Conservation (phyloP, 2,329 filamentous ascomycete genomes). For the Cyphellophora europaea region DNA sequence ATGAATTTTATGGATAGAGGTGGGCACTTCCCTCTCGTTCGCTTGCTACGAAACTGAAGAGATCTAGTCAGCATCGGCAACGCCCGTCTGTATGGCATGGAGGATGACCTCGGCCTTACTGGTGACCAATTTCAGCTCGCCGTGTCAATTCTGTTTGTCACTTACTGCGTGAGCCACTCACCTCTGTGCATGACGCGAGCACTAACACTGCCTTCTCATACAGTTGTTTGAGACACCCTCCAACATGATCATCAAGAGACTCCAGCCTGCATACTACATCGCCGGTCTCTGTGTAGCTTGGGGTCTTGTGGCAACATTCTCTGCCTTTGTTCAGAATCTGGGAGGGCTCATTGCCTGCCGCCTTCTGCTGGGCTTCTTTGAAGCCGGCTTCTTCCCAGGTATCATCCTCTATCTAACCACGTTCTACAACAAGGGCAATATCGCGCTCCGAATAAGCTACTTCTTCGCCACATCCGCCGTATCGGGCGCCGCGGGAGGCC, state of each 20-base stretch:
- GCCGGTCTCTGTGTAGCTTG: slow-evolving; percentile 3
- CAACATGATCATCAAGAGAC: slow-evolving; percentile 7
- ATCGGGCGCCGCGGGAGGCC: slow-evolving; percentile 53
- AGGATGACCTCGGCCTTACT: slow-evolving; percentile 50
- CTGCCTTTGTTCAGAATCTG: slow-evolving; percentile 34
- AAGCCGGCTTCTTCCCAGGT: slow-evolving; percentile 57
- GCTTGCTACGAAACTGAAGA: no score
- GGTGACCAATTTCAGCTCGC: slow-evolving; percentile 61
- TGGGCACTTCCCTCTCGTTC: slow-evolving; percentile 4
- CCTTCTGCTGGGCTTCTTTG: slow-evolving; percentile 52
- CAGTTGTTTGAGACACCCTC: slow-evolving; percentile 4
- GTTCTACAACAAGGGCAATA: slow-evolving; percentile 51
- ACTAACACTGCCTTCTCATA: no score
- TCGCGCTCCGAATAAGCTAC: slow-evolving; percentile 55
- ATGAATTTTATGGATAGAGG: slow-evolving; percentile 49
- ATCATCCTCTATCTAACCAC: slow-evolving; percentile 36
- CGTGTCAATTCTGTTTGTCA: slow-evolving; percentile 58
- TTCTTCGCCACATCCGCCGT: slow-evolving; percentile 61
- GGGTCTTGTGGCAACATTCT: slow-evolving; percentile 23
- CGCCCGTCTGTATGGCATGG: slow-evolving; percentile 55
- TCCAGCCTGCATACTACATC: slow-evolving; percentile 5
- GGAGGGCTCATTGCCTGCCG: slow-evolving; percentile 53
- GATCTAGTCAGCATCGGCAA: no score
- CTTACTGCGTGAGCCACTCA: slow-evolving; percentile 40
- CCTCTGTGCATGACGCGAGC: no score